phyloP scores from a whole-genome alignment of 139 green algal species.

The Chlamydomonas schloesseri region DNA sequence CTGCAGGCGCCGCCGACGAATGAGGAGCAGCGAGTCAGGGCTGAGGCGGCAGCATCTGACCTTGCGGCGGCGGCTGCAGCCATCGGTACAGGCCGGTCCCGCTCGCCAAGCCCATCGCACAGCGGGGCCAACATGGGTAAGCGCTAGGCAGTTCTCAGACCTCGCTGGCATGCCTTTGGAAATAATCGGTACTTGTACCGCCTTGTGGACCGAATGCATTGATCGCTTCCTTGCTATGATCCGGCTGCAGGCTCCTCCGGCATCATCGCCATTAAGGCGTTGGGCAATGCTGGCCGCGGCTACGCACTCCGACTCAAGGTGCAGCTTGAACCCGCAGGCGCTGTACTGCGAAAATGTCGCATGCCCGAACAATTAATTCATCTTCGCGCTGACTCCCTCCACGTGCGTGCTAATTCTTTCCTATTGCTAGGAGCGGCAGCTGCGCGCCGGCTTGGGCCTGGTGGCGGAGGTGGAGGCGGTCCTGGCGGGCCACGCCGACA shows the following conservation, averaged over 20 bases:
- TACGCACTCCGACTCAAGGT: slow-evolving; percentile 44
- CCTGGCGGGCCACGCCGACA: slow-evolving; percentile 37
- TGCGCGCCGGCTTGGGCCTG: slow-evolving; percentile 41
- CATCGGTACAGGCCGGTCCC: not conserved
- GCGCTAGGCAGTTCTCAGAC: no score
- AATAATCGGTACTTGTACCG: no score
- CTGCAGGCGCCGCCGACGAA: slow-evolving; percentile 3
- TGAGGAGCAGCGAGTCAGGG: not conserved
- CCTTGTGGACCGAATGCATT: no score
- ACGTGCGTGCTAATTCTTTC: no score
- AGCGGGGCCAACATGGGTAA: no score
- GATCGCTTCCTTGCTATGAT: no score
- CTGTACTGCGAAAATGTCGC: no score
- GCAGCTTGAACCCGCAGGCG: no score
- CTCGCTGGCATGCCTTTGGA: no score
- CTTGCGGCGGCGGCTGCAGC: not conserved
- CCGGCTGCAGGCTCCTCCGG: slow-evolving; percentile 17
- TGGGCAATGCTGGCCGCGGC: slow-evolving; percentile 27
- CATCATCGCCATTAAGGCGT: slow-evolving; percentile 46
- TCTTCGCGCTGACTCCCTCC: no score
- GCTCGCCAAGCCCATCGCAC: not conserved
- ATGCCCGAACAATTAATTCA: no score
- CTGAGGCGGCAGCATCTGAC: not conserved
- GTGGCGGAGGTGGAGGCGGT: slow-evolving; percentile 47
- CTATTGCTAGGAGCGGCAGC: slow-evolving; percentile 47